Evolutionary conservation across 257 asterid species (phyloP).

Genomic region (Cinchona pubescens): DNA sequence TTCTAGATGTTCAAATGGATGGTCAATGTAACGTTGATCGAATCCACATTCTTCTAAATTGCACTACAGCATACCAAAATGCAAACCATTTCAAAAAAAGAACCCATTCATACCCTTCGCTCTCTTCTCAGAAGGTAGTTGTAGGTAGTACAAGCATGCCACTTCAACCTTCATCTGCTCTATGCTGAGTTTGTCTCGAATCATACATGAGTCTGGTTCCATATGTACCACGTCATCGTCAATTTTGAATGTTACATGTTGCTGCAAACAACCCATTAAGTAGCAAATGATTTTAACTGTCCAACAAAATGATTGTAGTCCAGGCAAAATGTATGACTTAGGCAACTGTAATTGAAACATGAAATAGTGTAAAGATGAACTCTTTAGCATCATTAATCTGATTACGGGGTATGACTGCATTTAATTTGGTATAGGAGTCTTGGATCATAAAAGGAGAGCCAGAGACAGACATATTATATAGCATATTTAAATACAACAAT

Average conservation of each 20-base stretch:
- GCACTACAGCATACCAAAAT: too few species aligned
- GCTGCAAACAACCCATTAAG: slow-evolving; percentile 47
- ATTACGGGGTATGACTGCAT: background rate
- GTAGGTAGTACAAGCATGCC: slow-evolving; percentile 80
- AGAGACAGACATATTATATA: background rate
- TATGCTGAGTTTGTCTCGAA: slow-evolving; percentile 47
- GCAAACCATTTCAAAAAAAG: slow-evolving; percentile 14
- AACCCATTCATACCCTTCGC: slow-evolving; percentile 52
- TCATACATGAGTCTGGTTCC: slow-evolving; percentile 38
- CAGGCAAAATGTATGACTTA: background rate
- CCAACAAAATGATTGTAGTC: background rate
- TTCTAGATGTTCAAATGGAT: too few species aligned
- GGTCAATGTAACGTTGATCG: too few species aligned
- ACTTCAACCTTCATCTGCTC: slow-evolving; percentile 73
- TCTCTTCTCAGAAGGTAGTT: slow-evolving; percentile 61
- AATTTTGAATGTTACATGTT: slow-evolving; percentile 50
- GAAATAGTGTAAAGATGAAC: background rate
- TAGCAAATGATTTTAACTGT: slow-evolving; percentile 5
- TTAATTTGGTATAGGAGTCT: background rate
- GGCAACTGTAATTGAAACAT: background rate
- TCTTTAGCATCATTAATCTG: slow-evolving; percentile 6
- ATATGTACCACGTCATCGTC: slow-evolving; percentile 49
- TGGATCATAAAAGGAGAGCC: background rate
- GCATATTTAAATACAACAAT: background rate
- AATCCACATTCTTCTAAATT: too few species aligned